Conservation (phyloP, 371 early-diverging fungal genomes). For the Mucor saturninus region DNA sequence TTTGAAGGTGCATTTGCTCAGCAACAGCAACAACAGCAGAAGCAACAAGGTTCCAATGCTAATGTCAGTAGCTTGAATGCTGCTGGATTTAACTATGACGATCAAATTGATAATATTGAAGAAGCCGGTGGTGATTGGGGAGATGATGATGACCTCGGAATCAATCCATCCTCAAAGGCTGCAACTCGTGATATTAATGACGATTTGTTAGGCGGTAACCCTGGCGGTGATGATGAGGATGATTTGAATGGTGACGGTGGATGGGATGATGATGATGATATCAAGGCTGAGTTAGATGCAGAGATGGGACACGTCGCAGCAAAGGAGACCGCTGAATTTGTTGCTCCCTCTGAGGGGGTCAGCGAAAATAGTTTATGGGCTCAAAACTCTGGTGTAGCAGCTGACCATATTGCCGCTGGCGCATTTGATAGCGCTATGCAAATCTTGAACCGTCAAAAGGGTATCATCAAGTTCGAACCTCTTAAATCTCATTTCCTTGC, state of each 20-base stretch:
- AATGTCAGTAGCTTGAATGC: slow-evolving; percentile 39
- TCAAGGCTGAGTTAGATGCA: slow-evolving; percentile 64
- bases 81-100: slow-evolving; percentile 52
- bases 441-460: slow-evolving; percentile 86
- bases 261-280: slow-evolving; percentile 65
- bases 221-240: slow-evolving; percentile 51
- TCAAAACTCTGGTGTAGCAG: slow-evolving; percentile 83
- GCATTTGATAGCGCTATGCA: slow-evolving; percentile 94
- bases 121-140: slow-evolving; percentile 77
- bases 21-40: slow-evolving; percentile 27
- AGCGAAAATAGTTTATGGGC: slow-evolving; percentile 75
- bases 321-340: slow-evolving; percentile 66
- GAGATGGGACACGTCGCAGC: slow-evolving; percentile 68
- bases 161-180: slow-evolving; percentile 22
- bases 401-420: slow-evolving; percentile 93
- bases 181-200: slow-evolving; percentile 16
- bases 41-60: slow-evolving; percentile 29
- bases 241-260: slow-evolving; percentile 57
- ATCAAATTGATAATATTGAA: slow-evolving; percentile 56
- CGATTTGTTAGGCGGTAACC: slow-evolving; percentile 29
- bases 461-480: slow-evolving; percentile 88
- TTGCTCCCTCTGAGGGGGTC: slow-evolving; percentile 76
- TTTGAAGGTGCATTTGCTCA: slow-evolving; percentile 66
- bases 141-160: slow-evolving; percentile 57
- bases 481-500: slow-evolving; percentile 86